Evolutionary conservation across 169 alveolate species (phyloP).

Genomic region (Besnoitia besnoiti): DNA sequence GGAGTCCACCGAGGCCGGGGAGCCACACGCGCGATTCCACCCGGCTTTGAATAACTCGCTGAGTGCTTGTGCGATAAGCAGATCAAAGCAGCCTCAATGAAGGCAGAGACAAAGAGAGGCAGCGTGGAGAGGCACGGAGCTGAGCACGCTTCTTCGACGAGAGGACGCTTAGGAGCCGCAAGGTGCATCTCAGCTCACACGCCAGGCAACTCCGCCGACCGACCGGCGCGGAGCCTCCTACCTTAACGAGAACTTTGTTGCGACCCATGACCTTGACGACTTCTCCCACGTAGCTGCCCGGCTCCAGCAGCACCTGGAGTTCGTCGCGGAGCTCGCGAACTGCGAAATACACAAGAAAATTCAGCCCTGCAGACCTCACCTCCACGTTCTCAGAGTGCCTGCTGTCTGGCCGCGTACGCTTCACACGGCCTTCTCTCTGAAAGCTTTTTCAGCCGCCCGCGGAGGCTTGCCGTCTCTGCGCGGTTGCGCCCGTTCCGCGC

Average conservation of each 20-base stretch:
- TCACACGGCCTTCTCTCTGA: too few relatives aligned
- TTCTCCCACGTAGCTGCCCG: slow-evolving; percentile 98
- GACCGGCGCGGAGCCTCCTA: slow-evolving; percentile 57
- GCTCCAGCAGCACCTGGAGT: slow-evolving; percentile 90
- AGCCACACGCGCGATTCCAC: too few relatives aligned
- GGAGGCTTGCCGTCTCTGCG: too few relatives aligned
- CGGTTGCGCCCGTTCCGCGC: too few relatives aligned
- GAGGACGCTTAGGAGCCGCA: background rate
- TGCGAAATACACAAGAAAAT: slow-evolving; percentile 5
- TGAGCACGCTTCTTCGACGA: background rate
- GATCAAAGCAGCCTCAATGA: background rate
- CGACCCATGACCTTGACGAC: slow-evolving; percentile 98
- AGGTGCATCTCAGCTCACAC: background rate
- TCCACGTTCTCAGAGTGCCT: too few relatives aligned
- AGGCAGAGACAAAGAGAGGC: slow-evolving; percentile 10
- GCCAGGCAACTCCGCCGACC: background rate
- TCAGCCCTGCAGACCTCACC: too few relatives aligned
- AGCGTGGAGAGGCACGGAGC: background rate
- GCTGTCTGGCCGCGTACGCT: too few relatives aligned
- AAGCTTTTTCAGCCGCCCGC: too few relatives aligned
- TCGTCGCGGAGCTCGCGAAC: slow-evolving; percentile 96
- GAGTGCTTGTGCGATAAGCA: too few relatives aligned
- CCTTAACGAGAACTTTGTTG: slow-evolving; percentile 96
- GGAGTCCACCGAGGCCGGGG: background rate
- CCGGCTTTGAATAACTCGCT: too few relatives aligned